Conservation (phyloP, 768 basidiomycete species). For the Auricularia heimuer region DNA sequence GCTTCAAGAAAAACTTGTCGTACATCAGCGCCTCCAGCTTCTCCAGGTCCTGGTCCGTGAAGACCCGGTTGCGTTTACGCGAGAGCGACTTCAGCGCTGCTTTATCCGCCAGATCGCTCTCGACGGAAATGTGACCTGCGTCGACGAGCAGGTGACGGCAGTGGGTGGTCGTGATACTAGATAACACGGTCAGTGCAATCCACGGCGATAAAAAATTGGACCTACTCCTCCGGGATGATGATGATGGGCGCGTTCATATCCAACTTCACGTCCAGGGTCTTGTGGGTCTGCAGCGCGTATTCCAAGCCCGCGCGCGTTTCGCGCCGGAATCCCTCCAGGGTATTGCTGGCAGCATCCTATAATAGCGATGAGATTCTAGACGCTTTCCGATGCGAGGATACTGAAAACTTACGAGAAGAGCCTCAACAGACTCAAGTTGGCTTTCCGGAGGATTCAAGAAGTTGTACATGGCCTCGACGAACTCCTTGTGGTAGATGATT, state of each 20-base stretch:
- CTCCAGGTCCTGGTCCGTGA: slow-evolving; percentile 78
- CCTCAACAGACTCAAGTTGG: slow-evolving; percentile 92
- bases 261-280: slow-evolving; percentile 92
- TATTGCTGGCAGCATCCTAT: slow-evolving; percentile 85
- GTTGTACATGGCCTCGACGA: slow-evolving; percentile 80
- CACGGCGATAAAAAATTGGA: background rate
- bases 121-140: slow-evolving; percentile 92
- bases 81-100: slow-evolving; percentile 66
- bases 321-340: slow-evolving; percentile 84
- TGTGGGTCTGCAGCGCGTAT: slow-evolving; percentile 85
- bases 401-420: slow-evolving; percentile 50
- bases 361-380: background rate
- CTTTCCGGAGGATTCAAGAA: slow-evolving; percentile 93
- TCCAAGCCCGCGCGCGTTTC: slow-evolving; percentile 92
- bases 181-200: background rate
- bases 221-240: slow-evolving; percentile 88
- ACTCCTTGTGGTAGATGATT: slow-evolving; percentile 90
- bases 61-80: slow-evolving; percentile 73
- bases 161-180: slow-evolving; percentile 61
- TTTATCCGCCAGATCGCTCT: slow-evolving; percentile 84
- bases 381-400: background rate
- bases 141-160: slow-evolving; percentile 88
- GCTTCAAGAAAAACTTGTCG: slow-evolving; percentile 72
- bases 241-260: slow-evolving; percentile 96
- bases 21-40: slow-evolving; percentile 91